Percentiles rank a stretch among this genome's conserved stretches.
Evolutionary conservation across 2,329 filamentous ascomycete species (phyloP).

Genomic region (Calonectria crousiana): DNA sequence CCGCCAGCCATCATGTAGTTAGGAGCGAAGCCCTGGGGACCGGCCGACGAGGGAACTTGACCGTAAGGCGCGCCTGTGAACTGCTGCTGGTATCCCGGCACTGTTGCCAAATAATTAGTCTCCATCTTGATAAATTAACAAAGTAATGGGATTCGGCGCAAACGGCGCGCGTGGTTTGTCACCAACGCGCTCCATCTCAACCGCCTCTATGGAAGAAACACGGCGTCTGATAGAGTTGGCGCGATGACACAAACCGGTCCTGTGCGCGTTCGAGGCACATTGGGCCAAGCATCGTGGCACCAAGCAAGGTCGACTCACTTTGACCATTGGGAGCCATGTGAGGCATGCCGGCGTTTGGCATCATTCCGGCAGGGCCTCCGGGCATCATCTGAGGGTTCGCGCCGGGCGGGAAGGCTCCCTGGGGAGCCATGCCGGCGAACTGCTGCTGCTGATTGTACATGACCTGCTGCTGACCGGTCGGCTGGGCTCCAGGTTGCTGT

Average conservation of each 20-base stretch:
- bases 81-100: conserved; percentile 70
- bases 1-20: conserved; percentile 65
- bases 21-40: conserved; percentile 64
- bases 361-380: conserved; percentile 69
- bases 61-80: conserved; percentile 70
- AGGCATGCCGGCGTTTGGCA: conserved; percentile 71
- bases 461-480: conserved; percentile 64
- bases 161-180: conserved; percentile 25
- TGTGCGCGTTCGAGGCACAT: conserved; percentile 18
- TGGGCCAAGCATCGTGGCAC: conserved; percentile 27
- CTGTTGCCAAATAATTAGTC: conserved; percentile 48
- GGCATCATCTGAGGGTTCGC: conserved; percentile 69
- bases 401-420: conserved; percentile 62
- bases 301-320: conserved; percentile 60
- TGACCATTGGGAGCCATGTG: conserved; percentile 71
- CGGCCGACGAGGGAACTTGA: conserved; percentile 61
- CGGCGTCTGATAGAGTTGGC: background rate
- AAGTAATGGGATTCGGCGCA: conserved; percentile 26
- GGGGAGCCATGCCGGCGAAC: conserved; percentile 65
- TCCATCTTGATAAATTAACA: conserved; percentile 6
- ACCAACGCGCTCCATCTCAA: conserved; percentile 25
- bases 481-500: conserved; percentile 54
- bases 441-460: conserved; percentile 71
- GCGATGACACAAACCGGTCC: background rate
- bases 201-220: conserved; percentile 8